Percentiles rank a stretch among this genome's conserved stretches.
Conservation (phyloP, 2,329 filamentous ascomycete species). For the Ophiostoma sp. region DNA sequence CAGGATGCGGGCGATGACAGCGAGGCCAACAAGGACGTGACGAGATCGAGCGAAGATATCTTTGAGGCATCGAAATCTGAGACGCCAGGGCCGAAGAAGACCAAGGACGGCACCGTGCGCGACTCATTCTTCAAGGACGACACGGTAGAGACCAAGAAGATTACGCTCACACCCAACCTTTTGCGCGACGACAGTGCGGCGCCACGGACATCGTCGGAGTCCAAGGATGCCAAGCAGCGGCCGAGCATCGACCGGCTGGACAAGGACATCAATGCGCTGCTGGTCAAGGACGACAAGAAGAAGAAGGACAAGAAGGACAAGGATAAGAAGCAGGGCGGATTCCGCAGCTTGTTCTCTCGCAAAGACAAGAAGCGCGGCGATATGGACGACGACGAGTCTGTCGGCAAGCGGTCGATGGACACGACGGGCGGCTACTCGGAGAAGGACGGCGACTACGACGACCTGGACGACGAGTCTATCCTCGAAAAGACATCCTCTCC, state of each 20-base stretch:
- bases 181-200: constrained; percentile 67
- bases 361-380: constrained; percentile 55
- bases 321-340: constrained; percentile 53
- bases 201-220: constrained; percentile 51
- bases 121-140: constrained; percentile 99
- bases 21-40: constrained; percentile 35
- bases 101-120: constrained; percentile 77
- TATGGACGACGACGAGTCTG: constrained; percentile 51
- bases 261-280: constrained; percentile 46
- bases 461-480: constrained; percentile 43
- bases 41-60: constrained; percentile 61
- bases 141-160: constrained; percentile 91
- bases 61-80: constrained; percentile 48
- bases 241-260: constrained; percentile 70
- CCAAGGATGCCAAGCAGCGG: constrained; percentile 49
- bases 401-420: constrained; percentile 60
- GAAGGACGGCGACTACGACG: constrained; percentile 41
- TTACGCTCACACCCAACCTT: constrained; percentile 88
- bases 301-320: constrained; percentile 71
- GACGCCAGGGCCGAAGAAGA: constrained; percentile 51
- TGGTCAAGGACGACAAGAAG: constrained; percentile 64
- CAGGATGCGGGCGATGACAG: constrained; percentile 35
- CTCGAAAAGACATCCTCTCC: constrained; percentile 38
- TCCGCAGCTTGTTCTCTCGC: constrained; percentile 58
- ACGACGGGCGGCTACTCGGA: constrained; percentile 23